These are phyloP conservation scores for Jasminum sambac DNA, from an alignment of 257 asterid genomes.

Conservation along the genomic window DNA sequence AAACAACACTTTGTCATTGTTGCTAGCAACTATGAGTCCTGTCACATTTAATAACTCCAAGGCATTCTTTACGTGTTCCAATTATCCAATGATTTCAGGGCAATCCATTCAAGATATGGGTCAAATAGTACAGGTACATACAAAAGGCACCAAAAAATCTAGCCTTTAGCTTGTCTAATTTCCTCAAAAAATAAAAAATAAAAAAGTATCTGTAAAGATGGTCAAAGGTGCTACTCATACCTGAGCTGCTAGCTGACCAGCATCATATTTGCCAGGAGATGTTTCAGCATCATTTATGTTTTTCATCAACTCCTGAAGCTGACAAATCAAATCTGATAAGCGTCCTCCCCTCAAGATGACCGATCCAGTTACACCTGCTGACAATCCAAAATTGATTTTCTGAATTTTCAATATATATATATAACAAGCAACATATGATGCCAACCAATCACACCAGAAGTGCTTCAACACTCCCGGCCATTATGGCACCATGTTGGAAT, in stretches of 20 bases:
- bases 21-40: not conserved
- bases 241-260: conserved; percentile 72
- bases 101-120: not conserved
- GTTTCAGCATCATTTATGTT: conserved; percentile 72
- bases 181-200: conserved; percentile 16
- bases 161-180: not conserved
- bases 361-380: conserved; percentile 73
- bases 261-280: conserved; percentile 77
- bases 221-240: conserved; percentile 31
- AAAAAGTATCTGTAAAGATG: conserved; percentile 13
- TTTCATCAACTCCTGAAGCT: conserved; percentile 69
- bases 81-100: not conserved
- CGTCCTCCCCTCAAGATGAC: conserved; percentile 72
- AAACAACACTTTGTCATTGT: not conserved
- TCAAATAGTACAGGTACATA: not conserved
- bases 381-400: conserved; percentile 17
- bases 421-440: not conserved
- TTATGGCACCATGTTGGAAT: conserved; percentile 5
- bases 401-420: conserved; percentile 11
- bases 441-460: conserved; percentile 15
- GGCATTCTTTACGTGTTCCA: not conserved
- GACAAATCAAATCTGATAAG: conserved; percentile 63
- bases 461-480: not conserved
- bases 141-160: conserved; percentile 8
- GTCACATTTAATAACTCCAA: not conserved